phyloP scores from a whole-genome alignment of 2,329 filamentous ascomycete species.

The Ophiostoma populinum region DNA sequence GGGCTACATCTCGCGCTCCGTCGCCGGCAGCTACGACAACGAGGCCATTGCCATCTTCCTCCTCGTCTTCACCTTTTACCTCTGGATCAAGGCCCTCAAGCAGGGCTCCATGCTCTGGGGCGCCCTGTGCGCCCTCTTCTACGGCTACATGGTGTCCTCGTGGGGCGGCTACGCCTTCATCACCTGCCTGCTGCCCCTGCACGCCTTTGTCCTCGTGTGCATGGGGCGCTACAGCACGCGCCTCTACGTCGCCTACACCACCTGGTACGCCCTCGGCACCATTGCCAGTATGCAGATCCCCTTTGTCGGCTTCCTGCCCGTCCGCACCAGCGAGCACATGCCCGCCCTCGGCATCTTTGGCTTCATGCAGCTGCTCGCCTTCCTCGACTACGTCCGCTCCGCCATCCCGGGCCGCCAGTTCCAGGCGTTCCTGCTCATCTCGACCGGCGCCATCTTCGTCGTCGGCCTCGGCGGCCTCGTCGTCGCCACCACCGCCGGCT shows the following conservation, averaged over 20 bases:
- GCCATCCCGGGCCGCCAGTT: conserved; percentile 87
- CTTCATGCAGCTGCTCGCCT: conserved; percentile 80
- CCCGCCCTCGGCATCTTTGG: conserved; percentile 90
- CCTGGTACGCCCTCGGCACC: conserved; percentile 93
- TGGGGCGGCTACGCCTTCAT: conserved; percentile 99
- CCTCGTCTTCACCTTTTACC: conserved; percentile 92
- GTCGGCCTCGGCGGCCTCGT: conserved; percentile 67
- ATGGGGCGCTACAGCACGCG: conserved; percentile 95
- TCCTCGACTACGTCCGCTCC: conserved; percentile 78
- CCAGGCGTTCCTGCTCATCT: conserved; percentile 66
- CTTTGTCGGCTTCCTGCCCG: conserved; percentile 91
- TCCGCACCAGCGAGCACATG: conserved; percentile 98
- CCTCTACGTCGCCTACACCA: conserved; percentile 91
- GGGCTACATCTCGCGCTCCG: conserved; percentile 93
- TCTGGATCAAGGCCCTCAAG: conserved; percentile 98
- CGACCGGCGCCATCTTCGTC: conserved; percentile 58
- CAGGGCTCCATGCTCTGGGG: conserved; percentile 94
- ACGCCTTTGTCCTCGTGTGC: conserved; percentile 82
- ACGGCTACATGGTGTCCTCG: conserved; percentile 99
- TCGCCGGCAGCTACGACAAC: conserved; percentile 93
- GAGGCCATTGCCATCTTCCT: conserved; percentile 99
- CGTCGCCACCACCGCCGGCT: conserved; percentile 64
- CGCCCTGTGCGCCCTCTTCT: conserved; percentile 83
- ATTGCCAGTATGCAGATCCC: conserved; percentile 98
- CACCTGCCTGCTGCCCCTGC: conserved; percentile 86